Evolutionary conservation across 164 flowering plant genomes (phyloP).

Genomic region (Kingdonia uniflora): DNA sequence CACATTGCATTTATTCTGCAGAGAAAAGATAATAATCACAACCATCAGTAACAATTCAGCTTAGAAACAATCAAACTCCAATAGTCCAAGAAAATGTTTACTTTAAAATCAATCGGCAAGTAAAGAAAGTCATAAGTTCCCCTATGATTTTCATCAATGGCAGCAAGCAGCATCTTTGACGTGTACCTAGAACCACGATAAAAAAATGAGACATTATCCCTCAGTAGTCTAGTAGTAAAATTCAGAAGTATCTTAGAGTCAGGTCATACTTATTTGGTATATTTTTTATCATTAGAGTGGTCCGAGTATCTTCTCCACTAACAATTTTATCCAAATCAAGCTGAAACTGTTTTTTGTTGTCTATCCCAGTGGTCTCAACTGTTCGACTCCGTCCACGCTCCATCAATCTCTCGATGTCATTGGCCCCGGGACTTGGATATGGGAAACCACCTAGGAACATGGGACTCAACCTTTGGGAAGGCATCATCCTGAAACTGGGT

Average conservation of each 20-base stretch:
- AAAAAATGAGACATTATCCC: slow-evolving; percentile 5
- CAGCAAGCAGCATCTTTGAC: slow-evolving; percentile 83
- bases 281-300: slow-evolving; percentile 93
- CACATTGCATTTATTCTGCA: slow-evolving; percentile 98
- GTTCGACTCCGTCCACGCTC: slow-evolving; percentile 64
- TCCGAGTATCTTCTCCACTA: slow-evolving; percentile 71
- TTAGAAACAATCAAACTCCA: background rate
- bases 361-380: slow-evolving; percentile 49
- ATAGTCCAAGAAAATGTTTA: slow-evolving; percentile 13
- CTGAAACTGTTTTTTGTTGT: slow-evolving; percentile 72
- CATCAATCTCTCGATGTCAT: slow-evolving; percentile 35
- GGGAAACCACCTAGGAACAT: slow-evolving; percentile 41
- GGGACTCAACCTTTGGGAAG: slow-evolving; percentile 56
- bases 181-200: slow-evolving; percentile 40
- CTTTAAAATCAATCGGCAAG: slow-evolving; percentile 98
- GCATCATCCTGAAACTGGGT: slow-evolving; percentile 50
- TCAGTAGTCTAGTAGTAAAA: background rate
- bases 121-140: slow-evolving; percentile 88
- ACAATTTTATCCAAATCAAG: slow-evolving; percentile 85
- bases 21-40: background rate
- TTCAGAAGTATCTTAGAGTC: background rate
- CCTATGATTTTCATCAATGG: slow-evolving; percentile 75
- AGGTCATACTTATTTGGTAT: slow-evolving; percentile 83
- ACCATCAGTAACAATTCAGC: slow-evolving; percentile 13
- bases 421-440: slow-evolving; percentile 32